Conservation (phyloP, 768 basidiomycete genomes). For the Russula earlei region DNA sequence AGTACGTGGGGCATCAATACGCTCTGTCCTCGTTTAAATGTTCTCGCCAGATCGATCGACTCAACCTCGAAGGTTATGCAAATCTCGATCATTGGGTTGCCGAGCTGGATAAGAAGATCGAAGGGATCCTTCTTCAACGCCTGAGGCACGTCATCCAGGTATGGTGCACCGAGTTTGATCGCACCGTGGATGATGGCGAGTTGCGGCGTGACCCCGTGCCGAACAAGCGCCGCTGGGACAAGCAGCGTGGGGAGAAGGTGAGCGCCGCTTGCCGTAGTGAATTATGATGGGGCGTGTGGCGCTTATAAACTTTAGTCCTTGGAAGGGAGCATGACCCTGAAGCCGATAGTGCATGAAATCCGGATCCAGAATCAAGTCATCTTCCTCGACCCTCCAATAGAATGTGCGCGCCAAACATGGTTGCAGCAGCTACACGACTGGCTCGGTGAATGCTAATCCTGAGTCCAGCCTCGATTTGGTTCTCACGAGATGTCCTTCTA, state of each 20-base stretch:
- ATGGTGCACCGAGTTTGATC: constrained; percentile 85
- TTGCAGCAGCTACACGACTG: constrained; percentile 82
- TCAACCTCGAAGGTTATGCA: constrained; percentile 91
- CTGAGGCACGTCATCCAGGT: constrained; percentile 68
- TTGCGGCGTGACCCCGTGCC: constrained; percentile 43
- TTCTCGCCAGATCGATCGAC: constrained; percentile 64
- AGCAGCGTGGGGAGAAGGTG: constrained; percentile 71
- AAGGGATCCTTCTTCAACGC: constrained; percentile 66
- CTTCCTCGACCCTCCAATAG: constrained; percentile 96
- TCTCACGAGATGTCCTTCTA: constrained; percentile 23
- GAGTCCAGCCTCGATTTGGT: not conserved
- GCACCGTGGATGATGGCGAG: constrained; percentile 56
- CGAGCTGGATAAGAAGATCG: constrained; percentile 62
- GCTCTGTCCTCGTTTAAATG: not conserved
- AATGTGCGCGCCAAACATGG: constrained; percentile 87
- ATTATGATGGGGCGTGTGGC: not conserved
- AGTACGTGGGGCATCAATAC: constrained; percentile 35
- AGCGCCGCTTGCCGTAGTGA: constrained; percentile 6
- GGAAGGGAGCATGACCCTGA: constrained; percentile 66
- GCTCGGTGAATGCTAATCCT: constrained; percentile 44
- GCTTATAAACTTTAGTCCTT: constrained; percentile 37
- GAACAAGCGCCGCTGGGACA: constrained; percentile 60
- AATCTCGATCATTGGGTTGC: constrained; percentile 56
- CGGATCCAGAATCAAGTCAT: constrained; percentile 99
- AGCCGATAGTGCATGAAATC: constrained; percentile 90